phyloP scores from a whole-genome alignment of 257 asterid species.

The Jaltomata sinuosa region DNA sequence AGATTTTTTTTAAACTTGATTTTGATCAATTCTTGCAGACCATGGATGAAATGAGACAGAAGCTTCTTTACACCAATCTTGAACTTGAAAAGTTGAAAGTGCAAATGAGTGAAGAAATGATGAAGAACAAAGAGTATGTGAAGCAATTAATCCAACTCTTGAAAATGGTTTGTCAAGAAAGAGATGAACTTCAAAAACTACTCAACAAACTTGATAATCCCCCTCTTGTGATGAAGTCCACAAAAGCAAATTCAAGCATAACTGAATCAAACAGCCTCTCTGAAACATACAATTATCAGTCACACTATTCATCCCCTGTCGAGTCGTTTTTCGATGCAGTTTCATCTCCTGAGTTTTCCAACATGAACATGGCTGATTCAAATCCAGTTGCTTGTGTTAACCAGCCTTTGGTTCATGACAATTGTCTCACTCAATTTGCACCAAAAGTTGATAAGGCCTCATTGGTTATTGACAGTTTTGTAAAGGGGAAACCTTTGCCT shows the following conservation, averaged over 20 bases:
- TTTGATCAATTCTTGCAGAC: slow-evolving; percentile 16
- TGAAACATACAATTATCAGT: slow-evolving; percentile 34
- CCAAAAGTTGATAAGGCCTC: background rate
- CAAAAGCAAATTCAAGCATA: background rate
- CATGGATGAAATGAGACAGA: slow-evolving; percentile 34
- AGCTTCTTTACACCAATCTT: slow-evolving; percentile 36
- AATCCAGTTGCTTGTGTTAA: background rate
- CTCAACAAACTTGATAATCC: slow-evolving; percentile 29
- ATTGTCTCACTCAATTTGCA: background rate
- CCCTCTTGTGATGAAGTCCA: slow-evolving; percentile 10
- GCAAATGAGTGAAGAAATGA: slow-evolving; percentile 34
- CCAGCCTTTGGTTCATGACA: background rate
- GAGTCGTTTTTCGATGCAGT: background rate
- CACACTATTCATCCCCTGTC: slow-evolving; percentile 1
- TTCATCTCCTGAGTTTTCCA: slow-evolving; percentile 9
- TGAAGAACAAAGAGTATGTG: slow-evolving; percentile 32
- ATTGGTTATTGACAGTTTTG: slow-evolving; percentile 1
- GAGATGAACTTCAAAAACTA: slow-evolving; percentile 54
- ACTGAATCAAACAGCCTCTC: slow-evolving; percentile 48
- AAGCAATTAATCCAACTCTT: slow-evolving; percentile 33
- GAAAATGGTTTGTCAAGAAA: slow-evolving; percentile 29
- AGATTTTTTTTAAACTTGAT: background rate
- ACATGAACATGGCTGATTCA: background rate
- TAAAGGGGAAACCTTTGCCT: background rate
- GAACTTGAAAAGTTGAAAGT: slow-evolving; percentile 42